phyloP scores from a whole-genome alignment of 2,329 filamentous ascomycete genomes.

The Colletotrichum higginsianum region DNA sequence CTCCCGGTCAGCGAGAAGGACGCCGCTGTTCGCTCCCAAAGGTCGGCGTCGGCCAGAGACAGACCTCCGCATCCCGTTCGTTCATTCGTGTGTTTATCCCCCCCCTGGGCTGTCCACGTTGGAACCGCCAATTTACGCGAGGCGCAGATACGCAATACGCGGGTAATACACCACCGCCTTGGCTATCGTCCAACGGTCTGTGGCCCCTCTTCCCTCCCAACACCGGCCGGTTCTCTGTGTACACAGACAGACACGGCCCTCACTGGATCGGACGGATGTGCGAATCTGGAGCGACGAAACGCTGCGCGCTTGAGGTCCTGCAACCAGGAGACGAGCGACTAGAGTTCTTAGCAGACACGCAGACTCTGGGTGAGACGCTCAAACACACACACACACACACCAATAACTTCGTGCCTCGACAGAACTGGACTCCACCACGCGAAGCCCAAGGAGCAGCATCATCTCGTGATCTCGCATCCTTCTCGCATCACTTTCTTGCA shows the following conservation, averaged over 20 bases:
- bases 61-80: constrained; percentile 20
- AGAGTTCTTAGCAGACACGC: no score
- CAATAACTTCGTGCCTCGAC: constrained; percentile 15
- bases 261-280: constrained; percentile 20
- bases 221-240: neutral
- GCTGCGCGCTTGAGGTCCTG: constrained; percentile 31
- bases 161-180: constrained; percentile 7
- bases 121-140: constrained; percentile 24
- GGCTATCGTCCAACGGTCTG: neutral
- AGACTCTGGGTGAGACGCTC: constrained; percentile 7
- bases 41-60: constrained; percentile 29
- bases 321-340: constrained; percentile 10
- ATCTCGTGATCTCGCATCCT: constrained; percentile 27
- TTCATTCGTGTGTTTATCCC: neutral
- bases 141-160: constrained; percentile 27
- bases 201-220: neutral
- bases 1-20: constrained; percentile 5
- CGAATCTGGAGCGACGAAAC: constrained; percentile 29
- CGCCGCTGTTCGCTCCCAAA: constrained; percentile 14
- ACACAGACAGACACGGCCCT: constrained; percentile 30
- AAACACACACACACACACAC: neutral
- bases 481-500: constrained; percentile 23
- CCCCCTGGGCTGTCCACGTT: neutral
- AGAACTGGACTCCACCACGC: constrained; percentile 3
- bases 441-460: neutral